Percentiles rank a stretch among this genome's conserved stretches.
Conservation (phyloP, 164 flowering plant species). For the Annona squamosa region DNA sequence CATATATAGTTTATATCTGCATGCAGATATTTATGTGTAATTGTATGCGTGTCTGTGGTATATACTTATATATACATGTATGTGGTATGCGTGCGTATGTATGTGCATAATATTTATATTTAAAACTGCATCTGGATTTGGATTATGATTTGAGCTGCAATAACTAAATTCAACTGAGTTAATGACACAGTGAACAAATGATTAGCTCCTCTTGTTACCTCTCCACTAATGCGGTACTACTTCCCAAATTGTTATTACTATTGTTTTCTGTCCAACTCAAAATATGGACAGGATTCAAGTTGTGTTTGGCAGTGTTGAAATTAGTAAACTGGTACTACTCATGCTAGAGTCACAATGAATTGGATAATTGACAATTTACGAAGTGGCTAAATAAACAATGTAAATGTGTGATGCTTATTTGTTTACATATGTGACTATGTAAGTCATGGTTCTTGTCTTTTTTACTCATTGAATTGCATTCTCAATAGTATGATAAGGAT, state of each 20-base stretch:
- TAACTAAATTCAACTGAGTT: not conserved
- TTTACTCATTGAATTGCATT: constrained; percentile 4
- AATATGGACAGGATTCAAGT: not conserved
- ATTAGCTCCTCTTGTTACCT: not conserved
- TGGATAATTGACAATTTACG: not conserved
- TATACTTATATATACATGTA: no score
- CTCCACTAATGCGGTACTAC: not conserved
- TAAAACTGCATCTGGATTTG: not conserved
- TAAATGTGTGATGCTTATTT: not conserved
- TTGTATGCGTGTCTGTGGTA: no score
- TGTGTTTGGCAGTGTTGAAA: not conserved
- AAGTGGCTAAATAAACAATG: not conserved
- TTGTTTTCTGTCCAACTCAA: not conserved
- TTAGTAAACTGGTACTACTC: not conserved
- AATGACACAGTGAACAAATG: not conserved
- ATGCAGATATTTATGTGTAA: not conserved
- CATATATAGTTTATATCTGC: not conserved
- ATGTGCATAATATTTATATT: not conserved
- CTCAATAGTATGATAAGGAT: constrained; percentile 68
- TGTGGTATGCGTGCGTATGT: no score
- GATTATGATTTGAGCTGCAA: not conserved
- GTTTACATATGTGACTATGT: not conserved
- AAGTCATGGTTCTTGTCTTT: not conserved
- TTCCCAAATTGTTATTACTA: not conserved
- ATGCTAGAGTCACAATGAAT: not conserved